These are phyloP conservation scores for Rhizophagus sp. DNA, from an alignment of 192 early-diverging fungal species.

Conservation along the genomic window DNA sequence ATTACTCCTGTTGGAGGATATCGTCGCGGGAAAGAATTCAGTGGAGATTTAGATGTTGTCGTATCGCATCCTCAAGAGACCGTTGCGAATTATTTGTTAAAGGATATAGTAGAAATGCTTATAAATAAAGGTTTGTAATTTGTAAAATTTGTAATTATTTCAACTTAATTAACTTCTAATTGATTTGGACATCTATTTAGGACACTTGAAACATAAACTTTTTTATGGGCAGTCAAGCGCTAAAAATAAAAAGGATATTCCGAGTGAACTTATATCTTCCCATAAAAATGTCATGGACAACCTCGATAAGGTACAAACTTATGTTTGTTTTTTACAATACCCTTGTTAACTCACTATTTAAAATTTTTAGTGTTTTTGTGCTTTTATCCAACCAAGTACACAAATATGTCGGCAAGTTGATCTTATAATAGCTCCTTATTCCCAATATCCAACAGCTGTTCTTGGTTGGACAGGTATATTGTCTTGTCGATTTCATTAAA, in stretches of 20 bases:
- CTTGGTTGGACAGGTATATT: constrained; percentile 38
- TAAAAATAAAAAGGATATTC: background rate
- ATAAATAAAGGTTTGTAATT: constrained; percentile 19
- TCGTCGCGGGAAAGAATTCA: constrained; percentile 36
- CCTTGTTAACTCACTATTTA: background rate
- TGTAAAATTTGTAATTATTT: background rate
- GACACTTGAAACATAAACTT: constrained; percentile 15
- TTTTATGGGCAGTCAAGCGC: background rate
- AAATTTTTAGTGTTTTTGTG: constrained; percentile 33
- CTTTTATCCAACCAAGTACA: constrained; percentile 36
- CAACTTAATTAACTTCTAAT: background rate
- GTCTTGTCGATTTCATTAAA: background rate
- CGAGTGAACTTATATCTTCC: background rate
- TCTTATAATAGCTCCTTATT: constrained; percentile 32
- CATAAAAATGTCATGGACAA: constrained; percentile 5
- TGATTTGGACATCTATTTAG: background rate
- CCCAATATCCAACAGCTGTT: constrained; percentile 29
- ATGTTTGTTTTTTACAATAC: background rate
- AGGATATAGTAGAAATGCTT: constrained; percentile 11
- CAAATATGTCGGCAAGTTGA: constrained; percentile 37
- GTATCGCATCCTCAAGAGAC: constrained; percentile 32
- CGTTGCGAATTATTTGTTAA: constrained; percentile 13
- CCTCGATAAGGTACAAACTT: background rate
- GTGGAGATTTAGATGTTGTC: constrained; percentile 40
- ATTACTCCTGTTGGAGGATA: constrained; percentile 39